phyloP scores from a whole-genome alignment of 768 basidiomycete genomes.

The Mycena haematopus region DNA sequence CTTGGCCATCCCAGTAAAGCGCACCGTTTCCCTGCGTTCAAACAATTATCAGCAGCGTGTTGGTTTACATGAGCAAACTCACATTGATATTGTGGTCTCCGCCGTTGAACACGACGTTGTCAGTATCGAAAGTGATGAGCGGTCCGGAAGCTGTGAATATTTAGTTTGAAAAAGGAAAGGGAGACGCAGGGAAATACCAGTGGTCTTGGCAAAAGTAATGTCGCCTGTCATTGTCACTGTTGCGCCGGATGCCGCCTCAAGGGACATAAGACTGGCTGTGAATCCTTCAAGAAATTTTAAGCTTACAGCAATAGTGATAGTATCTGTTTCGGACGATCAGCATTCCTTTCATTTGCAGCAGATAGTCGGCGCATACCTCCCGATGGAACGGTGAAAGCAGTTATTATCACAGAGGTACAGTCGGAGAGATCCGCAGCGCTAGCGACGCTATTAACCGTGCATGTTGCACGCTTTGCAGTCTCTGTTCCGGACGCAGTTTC shows the following conservation, averaged over 20 bases:
- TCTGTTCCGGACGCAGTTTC: slow-evolving; percentile 19
- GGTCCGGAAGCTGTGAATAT: slow-evolving; percentile 21
- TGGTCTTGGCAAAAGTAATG: slow-evolving; percentile 28
- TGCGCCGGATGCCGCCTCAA: slow-evolving; percentile 41
- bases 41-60: neutral
- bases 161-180: neutral
- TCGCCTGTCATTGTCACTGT: slow-evolving; percentile 31
- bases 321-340: slow-evolving; percentile 1
- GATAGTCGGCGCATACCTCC: slow-evolving; percentile 6
- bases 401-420: slow-evolving; percentile 31
- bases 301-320: slow-evolving; percentile 15
- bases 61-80: neutral
- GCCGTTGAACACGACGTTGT: slow-evolving; percentile 26
- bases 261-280: neutral
- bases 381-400: slow-evolving; percentile 26
- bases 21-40: slow-evolving; percentile 23
- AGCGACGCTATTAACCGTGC: slow-evolving; percentile 32
- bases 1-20: slow-evolving; percentile 30
- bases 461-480: slow-evolving; percentile 32
- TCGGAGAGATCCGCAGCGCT: slow-evolving; percentile 28
- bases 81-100: slow-evolving; percentile 18
- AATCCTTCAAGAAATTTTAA: neutral
- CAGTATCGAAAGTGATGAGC: slow-evolving; percentile 25
- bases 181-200: neutral
- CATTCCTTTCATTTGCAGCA: too few species aligned